Evolutionary conservation across 768 basidiomycete species (phyloP).

Genomic region (Hypholoma sublateritium): DNA sequence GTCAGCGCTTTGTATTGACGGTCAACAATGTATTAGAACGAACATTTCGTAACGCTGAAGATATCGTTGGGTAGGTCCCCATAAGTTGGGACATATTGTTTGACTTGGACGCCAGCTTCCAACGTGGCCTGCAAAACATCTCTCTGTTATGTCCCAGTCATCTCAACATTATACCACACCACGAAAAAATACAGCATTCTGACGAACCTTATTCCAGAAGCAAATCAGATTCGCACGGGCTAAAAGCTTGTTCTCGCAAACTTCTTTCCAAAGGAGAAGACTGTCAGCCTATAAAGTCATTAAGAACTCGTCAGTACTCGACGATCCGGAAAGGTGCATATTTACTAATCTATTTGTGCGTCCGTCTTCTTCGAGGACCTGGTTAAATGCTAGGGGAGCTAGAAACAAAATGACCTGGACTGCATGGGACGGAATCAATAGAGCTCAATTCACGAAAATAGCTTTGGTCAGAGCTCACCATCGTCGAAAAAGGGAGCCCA

Average conservation of each 20-base stretch:
- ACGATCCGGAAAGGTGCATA: background rate
- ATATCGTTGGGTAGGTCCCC: slow-evolving; percentile 58
- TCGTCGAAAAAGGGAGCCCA: slow-evolving; percentile 84
- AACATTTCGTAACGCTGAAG: slow-evolving; percentile 61
- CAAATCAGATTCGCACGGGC: slow-evolving; percentile 63
- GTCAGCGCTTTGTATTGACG: background rate
- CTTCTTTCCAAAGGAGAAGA: slow-evolving; percentile 66
- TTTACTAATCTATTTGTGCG: slow-evolving; percentile 63
- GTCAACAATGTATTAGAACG: slow-evolving; percentile 18
- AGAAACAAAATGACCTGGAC: slow-evolving; percentile 82
- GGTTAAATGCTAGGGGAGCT: slow-evolving; percentile 76
- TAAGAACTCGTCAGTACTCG: background rate
- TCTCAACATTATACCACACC: background rate
- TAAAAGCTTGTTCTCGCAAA: slow-evolving; percentile 65
- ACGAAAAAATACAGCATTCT: background rate
- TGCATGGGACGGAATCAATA: slow-evolving; percentile 16
- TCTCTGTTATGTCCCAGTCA: slow-evolving; percentile 21
- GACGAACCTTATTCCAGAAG: slow-evolving; percentile 69
- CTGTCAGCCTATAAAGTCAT: slow-evolving; percentile 59
- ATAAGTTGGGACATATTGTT: slow-evolving; percentile 62
- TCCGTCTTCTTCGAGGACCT: slow-evolving; percentile 68
- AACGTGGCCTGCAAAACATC: slow-evolving; percentile 61
- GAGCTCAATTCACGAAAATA: no score
- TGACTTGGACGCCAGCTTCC: slow-evolving; percentile 52
- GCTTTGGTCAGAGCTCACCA: slow-evolving; percentile 27